Base-by-base conservation (phyloP, 2,329 filamentous ascomycete species). In the Rachicladosporium sp. region DNA sequence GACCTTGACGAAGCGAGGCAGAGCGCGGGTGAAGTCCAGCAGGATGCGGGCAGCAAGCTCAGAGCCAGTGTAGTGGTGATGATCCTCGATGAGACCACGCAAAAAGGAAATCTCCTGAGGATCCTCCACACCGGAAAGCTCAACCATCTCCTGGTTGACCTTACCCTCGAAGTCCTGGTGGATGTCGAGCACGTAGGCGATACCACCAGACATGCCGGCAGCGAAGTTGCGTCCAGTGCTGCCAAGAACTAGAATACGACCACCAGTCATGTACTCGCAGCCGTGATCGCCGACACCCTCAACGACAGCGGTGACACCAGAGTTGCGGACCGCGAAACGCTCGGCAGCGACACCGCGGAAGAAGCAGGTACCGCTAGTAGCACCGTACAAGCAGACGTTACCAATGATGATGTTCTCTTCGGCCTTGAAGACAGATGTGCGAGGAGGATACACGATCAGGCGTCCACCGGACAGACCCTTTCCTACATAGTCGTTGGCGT, bases 261-360 rank as follows among this genome's bases (percentile, higher is more conserved):
- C 89, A 60, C 89, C 89, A 55, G 89, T 95, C 89, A 96, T 96
- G 74, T 96, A 96, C 71, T 96, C 89, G 59, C 88, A 95, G 46
- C 86, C 84, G 61, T 96, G 89, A 62, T 96, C 89, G 71, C 89
- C 89, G 49, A 93, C 76, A 66, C 89, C 89, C 65, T 96, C 89
- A 46, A 95, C 88, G 48, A 96, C 84, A n/a, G 89, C 87, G 21
- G 81, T 93, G 37, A 85, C 89, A 66, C 89, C 89, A 1, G 89
- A 95, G 70, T 96, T 96, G 52, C 89, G 82, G 49, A 96, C 89
- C 46, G 87, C 88, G 61, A 96, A 96, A 56, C 89, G 84, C 70
- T 96, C 89, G 32, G 89, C 89, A 56, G 89, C 89, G 46, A 94
- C 78, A 74, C 89, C 89, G 47, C 89, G 84, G 85, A 96, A 95